Evolutionary conservation across 768 basidiomycete genomes (phyloP), one percentile per base, ranked within the genome.

Genomic region (Epithele typhae): DNA sequence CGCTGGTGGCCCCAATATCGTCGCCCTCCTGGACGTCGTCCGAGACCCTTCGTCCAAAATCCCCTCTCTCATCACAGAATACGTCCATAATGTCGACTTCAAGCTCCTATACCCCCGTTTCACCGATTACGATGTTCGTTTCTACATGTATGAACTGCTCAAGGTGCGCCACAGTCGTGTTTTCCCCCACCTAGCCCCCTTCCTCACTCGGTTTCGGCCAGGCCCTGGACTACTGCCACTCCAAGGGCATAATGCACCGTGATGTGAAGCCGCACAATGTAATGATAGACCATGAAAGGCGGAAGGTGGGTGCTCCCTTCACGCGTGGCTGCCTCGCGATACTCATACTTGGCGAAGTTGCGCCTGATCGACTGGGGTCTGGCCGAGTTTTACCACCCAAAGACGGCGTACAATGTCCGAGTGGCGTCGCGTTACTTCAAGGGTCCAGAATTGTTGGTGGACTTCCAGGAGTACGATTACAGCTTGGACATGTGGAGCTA

Each of bases 181-280:
- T n/a, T n/a, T n/a, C n/a, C n/a, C n/a, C n/a, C n/a, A n/a, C n/a
- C n/a, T n/a, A n/a, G n/a, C n/a, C n/a, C n/a, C n/a, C n/a, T 18
- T 9, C 8, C n/a, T 19, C n/a, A 9, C 15, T 14, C 14, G 10
- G 51, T 35, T 24, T 48, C 36, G 25, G 25, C 25, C 23, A 92
- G 89, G 95, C 95, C 4, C 72, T 98, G 63, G 95, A 98, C 68
- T 98, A 84, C 65, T 97, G 95, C 59, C 95, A 98, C 67, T 98
- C 95, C 24, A 92, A 94, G 59, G 95, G 95, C 8, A 97, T 98
- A 65, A 97, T 97, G 92, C 94, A 97, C 65, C 76, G 95, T 57
- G 95, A 97, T 64, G 95, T 98, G 48, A 98, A 98, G 64, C 95
- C 95, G 11, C 93, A 96, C 69, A 98, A 98, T 67, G 92, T 98